Base-by-base conservation (phyloP, 805 yeast genomes). In the Ogataea naganishii region DNA sequence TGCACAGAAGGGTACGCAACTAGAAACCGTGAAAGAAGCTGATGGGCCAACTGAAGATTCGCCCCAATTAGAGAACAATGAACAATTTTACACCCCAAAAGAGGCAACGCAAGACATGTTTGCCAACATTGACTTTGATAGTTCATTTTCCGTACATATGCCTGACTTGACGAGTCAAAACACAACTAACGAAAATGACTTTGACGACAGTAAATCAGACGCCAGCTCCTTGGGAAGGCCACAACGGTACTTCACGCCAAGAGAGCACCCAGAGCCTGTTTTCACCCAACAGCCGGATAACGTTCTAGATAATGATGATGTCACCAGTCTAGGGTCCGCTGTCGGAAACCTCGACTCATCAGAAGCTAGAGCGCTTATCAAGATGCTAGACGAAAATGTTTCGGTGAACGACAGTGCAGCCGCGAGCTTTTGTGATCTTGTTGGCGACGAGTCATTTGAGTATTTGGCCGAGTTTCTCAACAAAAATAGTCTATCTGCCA, bases 401-500 rank as follows among this genome's bases (percentile, higher is more conserved):
- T 28, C 26, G 13, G 14, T 12, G 21, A 11, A 18, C 4, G 27
- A 29, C 26, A 7, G n/a, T 21, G 13, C 14, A 20, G 17, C 18
- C 27, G 14, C 18, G 12, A 12, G 15, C 8, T 29, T 26, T 20
- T 20, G 22, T 28, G 31, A 29, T 14, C 11, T 55, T 6, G 31
- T 39, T 4, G 28, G 39, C 9, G 69, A 62, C 34, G 58, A 57
- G 8, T 68, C 75, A 0, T 69, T 56, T 40, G 56, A 58, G 0
- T 69, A 69, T 34, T 46, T 69, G 15, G 71, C 65, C 2, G 53
- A 51, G 3, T 34, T 56, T 5, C 32, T 61, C 4, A n/a, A n/a
- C n/a, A n/a, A n/a, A n/a, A n/a, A n/a, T n/a, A n/a, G n/a, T n/a
- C n/a, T n/a, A n/a, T n/a, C n/a, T n/a, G n/a, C n/a, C n/a, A n/a